Evolutionary conservation across 768 basidiomycete genomes (phyloP), one percentile per base, ranked within the genome.

Genomic region (Amyloporia xantha): DNA sequence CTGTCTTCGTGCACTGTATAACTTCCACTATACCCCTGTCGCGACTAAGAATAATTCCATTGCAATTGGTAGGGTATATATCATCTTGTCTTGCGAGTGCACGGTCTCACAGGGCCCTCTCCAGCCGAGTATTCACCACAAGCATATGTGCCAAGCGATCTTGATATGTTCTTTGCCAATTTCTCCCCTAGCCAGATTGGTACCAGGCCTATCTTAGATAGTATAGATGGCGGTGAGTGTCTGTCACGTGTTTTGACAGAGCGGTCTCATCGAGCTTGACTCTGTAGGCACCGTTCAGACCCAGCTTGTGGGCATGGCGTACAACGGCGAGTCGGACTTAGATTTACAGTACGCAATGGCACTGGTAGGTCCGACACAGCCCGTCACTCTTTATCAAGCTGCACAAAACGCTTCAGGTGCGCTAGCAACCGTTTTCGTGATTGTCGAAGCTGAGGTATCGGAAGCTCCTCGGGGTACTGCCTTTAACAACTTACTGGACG

Each of bases 271-370:
- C 15, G 9, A 17, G 4, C 26, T 25, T 39, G 4, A 24, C n/a
- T 19, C 17, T 21, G 20, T 27, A 49, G 41, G 72, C 44, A 70
- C 70, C 11, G 67, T 54, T 33, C 77, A 79, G 51, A 74, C 68
- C 2, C 62, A 66, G 15, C 60, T 74, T 20, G 58, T 66, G 35
- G 63, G 72, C 33, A 78, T 79, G 54, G 54, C 66, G 35, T 69
- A 68, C 38, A 81, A 84, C 41, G 80, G 74, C 19, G 86, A 86
- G 71, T 82, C 84, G 17, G 73, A 82, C 57, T 74, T 89, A 4
- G 86, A 88, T 59, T 76, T 87, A 20, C 77, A 87, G 63, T 87
- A 85, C 41, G 79, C 70, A 10, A 78, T 88, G 54, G 72, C 74
- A 6, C 66, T 81, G 5, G 57, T 58, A 12, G 61, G 61, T 19